Conservation (phyloP, 208 protist species). For the Wallacemonas rigidus region DNA sequence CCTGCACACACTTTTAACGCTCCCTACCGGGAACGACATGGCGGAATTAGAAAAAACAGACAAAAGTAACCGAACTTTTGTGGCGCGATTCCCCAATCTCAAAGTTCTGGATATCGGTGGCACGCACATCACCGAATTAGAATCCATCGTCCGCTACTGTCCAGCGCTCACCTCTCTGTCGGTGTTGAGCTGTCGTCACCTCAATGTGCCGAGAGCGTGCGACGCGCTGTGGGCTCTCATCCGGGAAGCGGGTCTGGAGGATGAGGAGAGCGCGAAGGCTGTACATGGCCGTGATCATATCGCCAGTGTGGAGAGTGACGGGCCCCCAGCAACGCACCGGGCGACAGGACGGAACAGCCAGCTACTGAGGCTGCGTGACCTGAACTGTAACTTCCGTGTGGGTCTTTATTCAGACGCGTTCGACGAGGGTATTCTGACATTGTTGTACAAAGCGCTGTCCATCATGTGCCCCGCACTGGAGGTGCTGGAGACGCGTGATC, state of each 20-base stretch:
- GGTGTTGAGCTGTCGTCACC: background rate
- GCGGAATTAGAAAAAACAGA: background rate
- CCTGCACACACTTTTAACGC: conserved; percentile 9
- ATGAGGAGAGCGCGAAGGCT: background rate
- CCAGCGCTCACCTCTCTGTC: background rate
- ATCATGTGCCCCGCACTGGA: background rate
- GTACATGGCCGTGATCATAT: background rate
- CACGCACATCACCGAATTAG: conserved; percentile 3
- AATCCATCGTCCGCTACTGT: conserved; percentile 6
- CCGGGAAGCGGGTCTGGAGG: background rate
- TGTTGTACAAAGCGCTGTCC: background rate
- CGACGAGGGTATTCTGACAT: background rate
- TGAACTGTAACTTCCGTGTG: background rate
- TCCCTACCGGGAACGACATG: conserved; percentile 1
- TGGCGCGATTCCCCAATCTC: conserved; percentile 8
- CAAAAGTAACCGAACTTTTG: background rate
- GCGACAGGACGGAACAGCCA: background rate
- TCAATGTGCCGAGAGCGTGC: background rate
- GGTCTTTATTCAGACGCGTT: background rate
- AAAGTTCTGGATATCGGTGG: conserved; percentile 1
- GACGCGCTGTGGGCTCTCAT: background rate
- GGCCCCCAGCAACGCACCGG: too few relatives aligned
- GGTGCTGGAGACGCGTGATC: background rate
- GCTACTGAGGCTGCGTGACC: background rate
- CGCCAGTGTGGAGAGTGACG: too few relatives aligned